A percentile compares a stretch with the other conserved stretches of the same genome.
phyloP scores from a whole-genome alignment of 257 asterid species.

The Ehretia macrophylla region DNA sequence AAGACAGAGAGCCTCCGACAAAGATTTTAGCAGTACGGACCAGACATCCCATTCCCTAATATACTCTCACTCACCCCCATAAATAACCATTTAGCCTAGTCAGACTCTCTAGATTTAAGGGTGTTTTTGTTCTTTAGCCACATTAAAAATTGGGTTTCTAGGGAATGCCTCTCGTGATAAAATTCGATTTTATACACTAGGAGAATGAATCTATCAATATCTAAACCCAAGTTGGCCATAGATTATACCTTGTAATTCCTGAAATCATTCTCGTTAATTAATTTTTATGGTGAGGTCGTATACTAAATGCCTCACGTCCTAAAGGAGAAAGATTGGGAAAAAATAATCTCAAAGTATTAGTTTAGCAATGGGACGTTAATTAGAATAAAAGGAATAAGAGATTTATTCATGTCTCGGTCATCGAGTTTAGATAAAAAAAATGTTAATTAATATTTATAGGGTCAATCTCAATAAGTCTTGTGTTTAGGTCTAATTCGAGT shows the following conservation, averaged over 20 bases:
- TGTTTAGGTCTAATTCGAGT: too few species aligned
- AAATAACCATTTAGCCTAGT: constrained; percentile 8
- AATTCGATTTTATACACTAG: constrained; percentile 7
- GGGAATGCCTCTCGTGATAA: constrained; percentile 19
- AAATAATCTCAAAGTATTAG: too few species aligned
- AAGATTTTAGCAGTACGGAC: constrained; percentile 46
- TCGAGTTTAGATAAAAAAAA: too few species aligned
- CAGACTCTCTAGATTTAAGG: constrained; percentile 30
- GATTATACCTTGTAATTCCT: neutral
- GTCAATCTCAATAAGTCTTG: too few species aligned
- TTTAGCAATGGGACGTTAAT: too few species aligned
- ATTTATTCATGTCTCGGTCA: too few species aligned
- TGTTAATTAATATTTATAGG: too few species aligned
- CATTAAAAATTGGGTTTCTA: constrained; percentile 7
- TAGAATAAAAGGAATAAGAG: too few species aligned
- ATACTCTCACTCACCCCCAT: constrained; percentile 16
- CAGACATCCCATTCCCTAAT: constrained; percentile 20
- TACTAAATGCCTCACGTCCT: too few species aligned
- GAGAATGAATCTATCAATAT: constrained; percentile 15
- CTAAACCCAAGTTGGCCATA: neutral
- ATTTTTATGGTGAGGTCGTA: constrained; percentile 5
- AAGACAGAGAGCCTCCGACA: constrained; percentile 37
- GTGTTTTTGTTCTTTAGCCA: constrained; percentile 18
- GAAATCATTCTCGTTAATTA: neutral
- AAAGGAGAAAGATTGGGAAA: too few species aligned